Conservation (phyloP, 2,329 filamentous ascomycete genomes). For the Aspergillus chevalieri region DNA sequence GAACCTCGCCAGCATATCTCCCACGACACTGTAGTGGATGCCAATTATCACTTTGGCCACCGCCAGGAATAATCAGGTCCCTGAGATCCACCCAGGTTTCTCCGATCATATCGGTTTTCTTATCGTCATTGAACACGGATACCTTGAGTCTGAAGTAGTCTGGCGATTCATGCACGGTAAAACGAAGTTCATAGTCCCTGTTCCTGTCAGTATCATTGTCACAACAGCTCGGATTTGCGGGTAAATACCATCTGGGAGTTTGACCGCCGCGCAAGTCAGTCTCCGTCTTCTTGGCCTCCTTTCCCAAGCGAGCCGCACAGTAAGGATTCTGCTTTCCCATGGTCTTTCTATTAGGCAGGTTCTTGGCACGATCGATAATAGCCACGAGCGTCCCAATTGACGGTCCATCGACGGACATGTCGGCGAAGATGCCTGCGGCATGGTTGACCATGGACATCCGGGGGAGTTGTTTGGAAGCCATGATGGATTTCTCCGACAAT, state of each 20-base stretch:
- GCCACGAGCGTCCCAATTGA: conserved; percentile 88
- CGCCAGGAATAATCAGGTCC: conserved; percentile 73
- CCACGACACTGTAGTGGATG: conserved; percentile 79
- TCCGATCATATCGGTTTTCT: conserved; percentile 92
- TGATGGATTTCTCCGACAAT: not conserved
- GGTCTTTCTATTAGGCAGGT: conserved; percentile 90
- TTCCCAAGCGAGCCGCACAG: conserved; percentile 85
- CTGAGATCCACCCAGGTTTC: conserved; percentile 85
- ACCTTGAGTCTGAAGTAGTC: conserved; percentile 96
- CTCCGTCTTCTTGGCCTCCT: conserved; percentile 94
- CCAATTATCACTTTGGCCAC: conserved; percentile 92
- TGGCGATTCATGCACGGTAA: conserved; percentile 89
- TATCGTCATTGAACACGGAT: conserved; percentile 96
- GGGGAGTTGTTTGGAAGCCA: conserved; percentile 41
- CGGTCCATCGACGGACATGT: conserved; percentile 88
- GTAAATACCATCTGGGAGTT: conserved; percentile 80
- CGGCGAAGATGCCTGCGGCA: conserved; percentile 87
- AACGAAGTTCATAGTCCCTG: conserved; percentile 97
- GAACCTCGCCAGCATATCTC: conserved; percentile 92
- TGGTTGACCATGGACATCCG: conserved; percentile 61
- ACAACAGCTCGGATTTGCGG: not conserved
- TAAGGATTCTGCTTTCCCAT: conserved; percentile 99
- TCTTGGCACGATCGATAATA: conserved; percentile 91
- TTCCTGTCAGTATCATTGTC: conserved; percentile 6
- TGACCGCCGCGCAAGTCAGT: conserved; percentile 92